Evolutionary conservation across 371 early-diverging fungal genomes (phyloP).

Genomic region (Funneliformis caledonium): DNA sequence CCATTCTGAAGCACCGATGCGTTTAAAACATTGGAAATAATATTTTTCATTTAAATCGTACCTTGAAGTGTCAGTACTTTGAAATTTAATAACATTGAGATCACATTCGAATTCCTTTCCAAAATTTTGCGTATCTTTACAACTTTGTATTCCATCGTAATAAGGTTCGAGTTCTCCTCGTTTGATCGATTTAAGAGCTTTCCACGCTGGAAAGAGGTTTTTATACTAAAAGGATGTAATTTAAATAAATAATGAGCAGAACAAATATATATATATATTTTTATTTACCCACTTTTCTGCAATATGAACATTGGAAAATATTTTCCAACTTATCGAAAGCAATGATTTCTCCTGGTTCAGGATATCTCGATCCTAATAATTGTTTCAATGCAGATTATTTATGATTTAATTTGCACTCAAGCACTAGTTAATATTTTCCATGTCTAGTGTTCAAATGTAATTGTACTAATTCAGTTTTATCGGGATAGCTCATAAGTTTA

Average conservation of each 20-base stretch:
- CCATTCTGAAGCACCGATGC: slow-evolving; percentile 25
- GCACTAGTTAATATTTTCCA: neutral
- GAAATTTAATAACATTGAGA: slow-evolving; percentile 16
- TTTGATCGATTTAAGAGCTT: neutral
- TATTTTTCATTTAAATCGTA: neutral
- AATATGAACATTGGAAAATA: slow-evolving; percentile 6
- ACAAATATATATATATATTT: neutral
- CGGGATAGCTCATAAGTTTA: slow-evolving; percentile 10
- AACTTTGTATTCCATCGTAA: slow-evolving; percentile 22
- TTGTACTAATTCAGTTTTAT: slow-evolving; percentile 17
- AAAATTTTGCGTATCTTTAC: slow-evolving; percentile 29
- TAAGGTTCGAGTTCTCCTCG: slow-evolving; percentile 22
- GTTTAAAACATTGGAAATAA: neutral
- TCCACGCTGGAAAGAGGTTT: neutral
- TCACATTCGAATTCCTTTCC: slow-evolving; percentile 3
- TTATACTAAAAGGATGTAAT: slow-evolving; percentile 8
- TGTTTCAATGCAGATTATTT: neutral
- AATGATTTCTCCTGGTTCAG: neutral
- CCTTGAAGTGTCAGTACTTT: slow-evolving; percentile 12
- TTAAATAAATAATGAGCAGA: too few relatives aligned
- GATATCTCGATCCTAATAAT: slow-evolving; percentile 22
- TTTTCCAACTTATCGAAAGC: slow-evolving; percentile 3
- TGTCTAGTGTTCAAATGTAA: slow-evolving; percentile 20
- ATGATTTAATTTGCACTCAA: too few relatives aligned
- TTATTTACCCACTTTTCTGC: slow-evolving; percentile 12